Evolutionary conservation across 768 basidiomycete genomes (phyloP), one percentile per base, ranked within the genome.

Genomic region (Kwoniella sp.): DNA sequence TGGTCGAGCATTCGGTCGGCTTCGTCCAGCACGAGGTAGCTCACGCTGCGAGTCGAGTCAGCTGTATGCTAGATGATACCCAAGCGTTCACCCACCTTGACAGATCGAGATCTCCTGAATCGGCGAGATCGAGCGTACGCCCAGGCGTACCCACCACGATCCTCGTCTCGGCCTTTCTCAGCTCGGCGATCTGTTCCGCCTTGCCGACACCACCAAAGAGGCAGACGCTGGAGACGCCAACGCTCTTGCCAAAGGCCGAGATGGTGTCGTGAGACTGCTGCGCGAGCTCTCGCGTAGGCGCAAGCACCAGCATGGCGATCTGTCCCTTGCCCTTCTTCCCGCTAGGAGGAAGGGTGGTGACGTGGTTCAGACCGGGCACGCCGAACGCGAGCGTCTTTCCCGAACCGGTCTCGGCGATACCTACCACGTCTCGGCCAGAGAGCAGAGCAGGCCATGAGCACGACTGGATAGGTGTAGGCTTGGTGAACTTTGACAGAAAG

Each of bases 1-100:
- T 87, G 90, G 70, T 98, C 95, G 45, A 99, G 78, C 93, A 96
- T 96, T 38, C 93, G 82, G 75, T 98, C 93, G 4, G 95, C 95
- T 76, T 99, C 95, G 67, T 99, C 95, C 38, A 99, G 76, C 0
- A 98, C 95, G 20, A 98, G 79, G 77, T 93, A 98, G 36, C 83
- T 79, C 12, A 98, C 90, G 25, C 87, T 89, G 57, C 5, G 26
- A 14, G 43, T 25, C 11, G 26, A n/a, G n/a, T n/a, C n/a, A n/a
- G n/a, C n/a, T n/a, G n/a, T n/a, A n/a, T n/a, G n/a, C n/a, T n/a
- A n/a, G n/a, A n/a, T n/a, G n/a, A n/a, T n/a, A 7, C 37, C 20
- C 7, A 42, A 15, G 11, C 7, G 20, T 36, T 23, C 20, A 78
- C 85, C 60, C 59, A 87, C 84, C 79, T 75, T 63, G 85, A 85